These are phyloP conservation scores for Saccharomycopsis hybrid DNA, from an alignment of 1,139 yeast species.

Conservation along the genomic window DNA sequence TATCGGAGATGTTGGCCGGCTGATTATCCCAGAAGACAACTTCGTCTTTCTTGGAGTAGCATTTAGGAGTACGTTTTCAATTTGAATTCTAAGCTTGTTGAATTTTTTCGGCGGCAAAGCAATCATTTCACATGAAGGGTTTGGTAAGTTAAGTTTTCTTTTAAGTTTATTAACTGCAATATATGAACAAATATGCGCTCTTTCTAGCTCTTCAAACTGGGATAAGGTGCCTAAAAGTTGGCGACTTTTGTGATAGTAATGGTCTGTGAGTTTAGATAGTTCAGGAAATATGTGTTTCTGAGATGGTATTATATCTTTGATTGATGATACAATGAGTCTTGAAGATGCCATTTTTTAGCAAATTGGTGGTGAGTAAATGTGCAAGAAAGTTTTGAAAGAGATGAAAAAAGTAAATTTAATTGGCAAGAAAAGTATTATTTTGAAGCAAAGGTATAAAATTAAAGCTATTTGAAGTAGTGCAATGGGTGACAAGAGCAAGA, in stretches of 20 bases:
- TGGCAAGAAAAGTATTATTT: no score
- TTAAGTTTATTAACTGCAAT: conserved; percentile 11
- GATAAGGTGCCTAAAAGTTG: conserved; percentile 5
- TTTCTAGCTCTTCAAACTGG: not conserved
- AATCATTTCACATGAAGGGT: conserved; percentile 10
- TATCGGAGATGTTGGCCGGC: not conserved
- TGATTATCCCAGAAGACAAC: not conserved
- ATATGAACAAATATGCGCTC: not conserved
- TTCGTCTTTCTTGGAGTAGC: not conserved
- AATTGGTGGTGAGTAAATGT: no score
- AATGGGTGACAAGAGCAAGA: no score
- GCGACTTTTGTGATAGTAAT: conserved; percentile 10
- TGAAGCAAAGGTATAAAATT: no score
- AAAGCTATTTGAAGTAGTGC: no score
- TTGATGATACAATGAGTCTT: conserved; percentile 8
- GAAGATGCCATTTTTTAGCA: conserved; percentile 4
- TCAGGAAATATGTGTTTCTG: conserved; percentile 7
- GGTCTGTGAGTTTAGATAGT: conserved; percentile 3
- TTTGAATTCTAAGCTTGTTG: conserved; percentile 7
- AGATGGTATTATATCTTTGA: conserved; percentile 13
- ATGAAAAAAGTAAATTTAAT: no score
- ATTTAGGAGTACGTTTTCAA: conserved; percentile 7
- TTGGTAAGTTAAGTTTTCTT: conserved; percentile 2
- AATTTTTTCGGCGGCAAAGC: conserved; percentile 15
- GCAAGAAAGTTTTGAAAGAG: no score